Evolutionary conservation across 2,329 filamentous ascomycete species (phyloP), one percentile per base, ranked within the genome.

Genomic region (Fusarium phyllophilum): DNA sequence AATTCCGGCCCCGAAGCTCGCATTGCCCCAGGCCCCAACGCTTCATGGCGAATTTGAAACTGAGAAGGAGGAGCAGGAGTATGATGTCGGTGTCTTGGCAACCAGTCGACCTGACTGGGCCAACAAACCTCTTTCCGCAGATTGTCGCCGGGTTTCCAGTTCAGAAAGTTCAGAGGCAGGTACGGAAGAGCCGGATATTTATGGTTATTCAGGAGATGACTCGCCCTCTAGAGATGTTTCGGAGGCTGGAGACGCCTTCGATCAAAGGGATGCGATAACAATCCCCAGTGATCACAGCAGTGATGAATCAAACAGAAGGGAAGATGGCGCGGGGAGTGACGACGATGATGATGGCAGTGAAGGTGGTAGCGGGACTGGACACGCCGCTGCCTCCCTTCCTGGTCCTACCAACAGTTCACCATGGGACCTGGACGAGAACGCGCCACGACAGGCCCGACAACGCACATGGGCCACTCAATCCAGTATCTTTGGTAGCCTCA

Each of bases 401-500:
- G 55, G 29, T 6, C 34, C 38, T 22, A 8, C 15, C 26, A 22
- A 46, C 13, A 20, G 14, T 3, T 12, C 57, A 9, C 42, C 45
- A 6, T 51, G 42, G 22, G 41, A 33, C 11, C 4, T 29, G 6
- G 31, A 42, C 6, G 39, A 46, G 1, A 22, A 29, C 6, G 29
- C 38, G 4, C 24, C 39, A n/a, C 39, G 52, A 24, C 38, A 67
- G 11, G 56, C 54, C 8, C 59, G 76, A 12, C 42, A 38, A 17
- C n/a, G 31, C 20, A 63, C 77, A 20, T 79, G 73, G 67, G 10
- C 79, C 79, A 31, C 78, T 76, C 38, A 79, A 22, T 77, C 76
- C 1, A 75, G 78, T 22, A 36, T 77, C 10, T 79, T 72, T 51
- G 62, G 68, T 9, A 39, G 10, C 46, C n/a, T 38, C 24, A 14